These are phyloP conservation scores for Lactarius hatsudake DNA, from an alignment of 768 basidiomycete species.

Conservation along the genomic window DNA sequence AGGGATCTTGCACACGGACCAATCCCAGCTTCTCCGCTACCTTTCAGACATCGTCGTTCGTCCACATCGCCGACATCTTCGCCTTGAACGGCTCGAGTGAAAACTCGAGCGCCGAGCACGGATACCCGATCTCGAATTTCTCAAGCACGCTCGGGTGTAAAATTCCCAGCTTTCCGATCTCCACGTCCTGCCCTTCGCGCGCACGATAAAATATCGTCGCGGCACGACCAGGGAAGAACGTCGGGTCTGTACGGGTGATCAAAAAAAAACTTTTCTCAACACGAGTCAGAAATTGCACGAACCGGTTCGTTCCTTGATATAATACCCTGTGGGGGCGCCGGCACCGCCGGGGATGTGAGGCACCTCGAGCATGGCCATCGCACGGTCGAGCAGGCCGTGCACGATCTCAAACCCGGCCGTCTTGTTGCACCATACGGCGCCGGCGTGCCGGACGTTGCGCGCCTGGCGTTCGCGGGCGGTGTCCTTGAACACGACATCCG, in stretches of 20 bases:
- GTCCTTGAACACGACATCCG: conserved; percentile 93
- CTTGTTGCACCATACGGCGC: conserved; percentile 94
- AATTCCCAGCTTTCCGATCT: conserved; percentile 89
- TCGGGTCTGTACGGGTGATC: conserved; percentile 58
- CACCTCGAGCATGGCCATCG: conserved; percentile 95
- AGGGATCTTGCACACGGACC: not conserved
- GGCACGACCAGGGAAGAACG: conserved; percentile 93
- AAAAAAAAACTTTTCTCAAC: not conserved
- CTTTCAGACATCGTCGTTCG: conserved; percentile 42
- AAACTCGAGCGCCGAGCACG: conserved; percentile 94
- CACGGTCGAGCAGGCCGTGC: conserved; percentile 89
- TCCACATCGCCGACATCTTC: conserved; percentile 56
- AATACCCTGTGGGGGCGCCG: conserved; percentile 77
- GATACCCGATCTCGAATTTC: conserved; percentile 92
- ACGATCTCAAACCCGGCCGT: conserved; percentile 96
- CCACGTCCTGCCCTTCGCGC: conserved; percentile 49
- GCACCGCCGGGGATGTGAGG: conserved; percentile 62
- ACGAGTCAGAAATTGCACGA: not conserved
- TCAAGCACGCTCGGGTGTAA: conserved; percentile 88
- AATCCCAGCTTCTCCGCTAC: not conserved
- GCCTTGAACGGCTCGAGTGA: conserved; percentile 93
- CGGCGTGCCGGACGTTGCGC: conserved; percentile 84
- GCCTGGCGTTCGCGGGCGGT: conserved; percentile 71
- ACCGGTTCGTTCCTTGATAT: conserved; percentile 86
- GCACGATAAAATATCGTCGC: conserved; percentile 88